Evolutionary conservation across 139 green algal species (phyloP), one percentile per base, ranked within the genome.

Genomic region (Chlorella sp.): DNA sequence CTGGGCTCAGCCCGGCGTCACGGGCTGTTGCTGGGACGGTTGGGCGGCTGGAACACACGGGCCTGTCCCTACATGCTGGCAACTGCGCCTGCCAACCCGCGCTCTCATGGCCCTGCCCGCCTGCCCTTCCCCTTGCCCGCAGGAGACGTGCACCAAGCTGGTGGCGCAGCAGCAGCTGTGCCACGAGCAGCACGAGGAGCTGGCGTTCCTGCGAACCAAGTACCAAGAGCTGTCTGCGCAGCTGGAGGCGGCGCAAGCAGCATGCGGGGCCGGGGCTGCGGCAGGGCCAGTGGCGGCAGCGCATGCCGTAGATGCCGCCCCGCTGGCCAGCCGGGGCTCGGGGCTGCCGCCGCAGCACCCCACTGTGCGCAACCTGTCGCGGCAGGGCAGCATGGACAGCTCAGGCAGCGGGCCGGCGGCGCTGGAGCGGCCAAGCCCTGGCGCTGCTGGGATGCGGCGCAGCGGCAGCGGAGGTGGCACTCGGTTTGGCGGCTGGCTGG

Each of bases 121-220:
- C 73, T 32, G 11, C 2, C n/a, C 22, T 17, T 3, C 46, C n/a
- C n/a, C 44, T 11, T 2, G n/a, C 62, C 34, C 54, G 67, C 54
- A 72, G 68, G 81, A 85, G 46, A 85, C 81, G 36, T 76, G 65
- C 69, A 79, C 68, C 34, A 85, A 70, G 69, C 81, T 85, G 68
- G 68, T 85, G 46, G 46, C 51, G 28, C 81, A 85, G 68, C 81
- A 85, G 69, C 81, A 85, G 69, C 81, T 85, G 68, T 80, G 81
- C 51, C 65, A 85, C 48, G 81, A 70, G 51, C 81, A 85, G 81
- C 65, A 79, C 51, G 68, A 85, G 69, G 81, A 85, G 69, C 81
- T 85, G 48, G 32, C 54, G 7, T 76, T 85, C 51, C 38, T 85
- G 48, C 46, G 81, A 2, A 4, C 41, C 36, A 85, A 76, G 8